phyloP scores from a whole-genome alignment of 1,139 yeast genomes.

The Pichia sp. region DNA sequence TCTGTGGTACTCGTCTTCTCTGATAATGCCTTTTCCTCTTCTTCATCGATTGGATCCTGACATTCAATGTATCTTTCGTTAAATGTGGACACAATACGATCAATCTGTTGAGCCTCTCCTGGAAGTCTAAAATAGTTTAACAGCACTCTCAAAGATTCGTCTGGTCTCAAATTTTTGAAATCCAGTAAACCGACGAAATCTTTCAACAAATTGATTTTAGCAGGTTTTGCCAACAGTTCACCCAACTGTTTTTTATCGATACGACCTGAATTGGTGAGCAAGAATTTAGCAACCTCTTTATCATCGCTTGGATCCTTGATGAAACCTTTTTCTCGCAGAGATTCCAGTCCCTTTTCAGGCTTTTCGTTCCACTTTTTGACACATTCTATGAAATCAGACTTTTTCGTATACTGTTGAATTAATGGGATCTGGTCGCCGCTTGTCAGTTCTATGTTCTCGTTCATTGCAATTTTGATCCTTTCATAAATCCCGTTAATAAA shows the following conservation, averaged over 20 bases:
- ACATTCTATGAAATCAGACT: slow-evolving; percentile 69
- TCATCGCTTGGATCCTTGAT: slow-evolving; percentile 52
- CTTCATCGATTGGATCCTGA: slow-evolving; percentile 34
- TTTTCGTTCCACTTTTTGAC: slow-evolving; percentile 71
- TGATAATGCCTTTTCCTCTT: slow-evolving; percentile 11
- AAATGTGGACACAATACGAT: slow-evolving; percentile 81
- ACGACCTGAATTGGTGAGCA: slow-evolving; percentile 74
- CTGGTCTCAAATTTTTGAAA: slow-evolving; percentile 74
- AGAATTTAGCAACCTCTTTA: slow-evolving; percentile 66
- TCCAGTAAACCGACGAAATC: slow-evolving; percentile 71
- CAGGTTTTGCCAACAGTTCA: slow-evolving; percentile 75
- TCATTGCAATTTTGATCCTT: slow-evolving; percentile 41
- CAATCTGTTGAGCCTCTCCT: slow-evolving; percentile 96
- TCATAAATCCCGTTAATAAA: slow-evolving; percentile 65
- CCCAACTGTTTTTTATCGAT: slow-evolving; percentile 86
- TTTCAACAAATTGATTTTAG: slow-evolving; percentile 55
- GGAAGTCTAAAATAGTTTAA: slow-evolving; percentile 86
- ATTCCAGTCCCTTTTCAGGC: slow-evolving; percentile 70
- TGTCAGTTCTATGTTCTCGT: slow-evolving; percentile 20
- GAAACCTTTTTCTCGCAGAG: slow-evolving; percentile 60
- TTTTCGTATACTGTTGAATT: slow-evolving; percentile 52
- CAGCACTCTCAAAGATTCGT: slow-evolving; percentile 83
- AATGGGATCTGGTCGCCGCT: slow-evolving; percentile 28
- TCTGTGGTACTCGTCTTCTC: slow-evolving; percentile 14
- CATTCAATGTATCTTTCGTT: slow-evolving; percentile 72